phyloP scores from a whole-genome alignment of 495 filamentous ascomycete species.

The Neurospora tetraspora region DNA sequence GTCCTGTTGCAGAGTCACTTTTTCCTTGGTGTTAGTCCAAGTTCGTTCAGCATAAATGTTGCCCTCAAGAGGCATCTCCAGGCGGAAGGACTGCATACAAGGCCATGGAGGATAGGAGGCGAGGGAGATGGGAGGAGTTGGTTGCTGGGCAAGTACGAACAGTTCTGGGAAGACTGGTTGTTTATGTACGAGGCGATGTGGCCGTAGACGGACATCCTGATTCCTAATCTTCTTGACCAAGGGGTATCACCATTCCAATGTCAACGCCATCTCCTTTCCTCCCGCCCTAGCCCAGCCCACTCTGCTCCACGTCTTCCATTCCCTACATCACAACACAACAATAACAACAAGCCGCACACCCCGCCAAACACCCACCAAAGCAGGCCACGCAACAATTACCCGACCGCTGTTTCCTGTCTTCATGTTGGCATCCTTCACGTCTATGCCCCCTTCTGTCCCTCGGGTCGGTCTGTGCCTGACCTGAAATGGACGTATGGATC shows the following conservation, averaged over 20 bases:
- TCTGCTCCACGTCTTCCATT: neutral
- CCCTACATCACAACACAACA: neutral
- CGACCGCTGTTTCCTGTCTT: neutral
- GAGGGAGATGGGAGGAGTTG: conserved; percentile 31
- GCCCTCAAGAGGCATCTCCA: conserved; percentile 31
- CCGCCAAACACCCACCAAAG: neutral
- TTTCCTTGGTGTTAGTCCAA: conserved; percentile 34
- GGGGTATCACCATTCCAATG: neutral
- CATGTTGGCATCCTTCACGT: neutral
- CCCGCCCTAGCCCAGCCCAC: neutral
- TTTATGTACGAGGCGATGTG: conserved; percentile 40
- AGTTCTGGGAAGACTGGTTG: conserved; percentile 37
- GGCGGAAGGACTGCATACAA: conserved; percentile 26
- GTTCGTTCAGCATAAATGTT: conserved; percentile 37
- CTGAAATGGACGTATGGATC: neutral
- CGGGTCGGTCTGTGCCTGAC: neutral
- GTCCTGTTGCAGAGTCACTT: conserved; percentile 30
- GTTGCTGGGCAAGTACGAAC: conserved; percentile 29
- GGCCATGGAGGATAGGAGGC: conserved; percentile 33
- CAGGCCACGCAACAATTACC: neutral
- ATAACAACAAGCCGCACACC: neutral
- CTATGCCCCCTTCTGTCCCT: neutral
- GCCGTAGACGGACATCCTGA: conserved; percentile 24
- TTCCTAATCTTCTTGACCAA: too few species aligned
- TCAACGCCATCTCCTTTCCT: neutral